A percentile compares a stretch with the other conserved stretches of the same genome.
phyloP scores from a whole-genome alignment of 2,329 filamentous ascomycete species.

The Diaporthe vexans region DNA sequence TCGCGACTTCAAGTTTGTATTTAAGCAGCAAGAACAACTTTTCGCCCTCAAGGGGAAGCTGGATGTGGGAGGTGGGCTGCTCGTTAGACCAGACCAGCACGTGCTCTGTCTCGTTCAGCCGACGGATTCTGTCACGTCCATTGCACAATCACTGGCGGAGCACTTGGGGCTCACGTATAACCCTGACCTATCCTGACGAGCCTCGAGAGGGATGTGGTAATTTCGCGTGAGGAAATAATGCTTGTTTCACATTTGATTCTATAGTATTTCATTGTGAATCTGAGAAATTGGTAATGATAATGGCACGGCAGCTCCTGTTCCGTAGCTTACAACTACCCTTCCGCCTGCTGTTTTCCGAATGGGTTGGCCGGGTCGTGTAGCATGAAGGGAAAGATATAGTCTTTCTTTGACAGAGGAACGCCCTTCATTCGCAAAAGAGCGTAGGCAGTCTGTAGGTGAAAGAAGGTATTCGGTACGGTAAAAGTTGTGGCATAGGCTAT shows the following conservation, averaged over 20 bases:
- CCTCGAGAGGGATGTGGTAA: no score
- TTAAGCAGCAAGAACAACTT: neutral
- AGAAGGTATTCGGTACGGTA: constrained; percentile 71
- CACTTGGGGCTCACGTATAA: neutral
- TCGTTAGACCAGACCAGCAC: constrained; percentile 36
- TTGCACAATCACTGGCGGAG: constrained; percentile 5
- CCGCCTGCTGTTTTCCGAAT: neutral
- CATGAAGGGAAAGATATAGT: constrained; percentile 58
- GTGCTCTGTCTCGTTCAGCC: neutral
- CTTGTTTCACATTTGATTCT: no score
- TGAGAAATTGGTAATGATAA: no score
- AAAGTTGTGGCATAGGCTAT: constrained; percentile 59
- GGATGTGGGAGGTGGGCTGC: constrained; percentile 5
- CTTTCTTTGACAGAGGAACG: constrained; percentile 69
- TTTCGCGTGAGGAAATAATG: no score
- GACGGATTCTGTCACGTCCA: neutral
- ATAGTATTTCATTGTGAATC: no score
- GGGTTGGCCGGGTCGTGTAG: neutral
- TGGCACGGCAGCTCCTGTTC: no score
- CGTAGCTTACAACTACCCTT: no score
- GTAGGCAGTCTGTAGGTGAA: constrained; percentile 71
- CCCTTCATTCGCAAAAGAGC: constrained; percentile 68
- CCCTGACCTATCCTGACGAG: no score
- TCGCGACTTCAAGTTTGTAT: constrained; percentile 25
- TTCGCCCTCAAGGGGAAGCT: neutral